These are phyloP conservation scores for Chaetoscypha palmicola DNA, from an alignment of 2,329 filamentous ascomycete species.

Conservation along the genomic window DNA sequence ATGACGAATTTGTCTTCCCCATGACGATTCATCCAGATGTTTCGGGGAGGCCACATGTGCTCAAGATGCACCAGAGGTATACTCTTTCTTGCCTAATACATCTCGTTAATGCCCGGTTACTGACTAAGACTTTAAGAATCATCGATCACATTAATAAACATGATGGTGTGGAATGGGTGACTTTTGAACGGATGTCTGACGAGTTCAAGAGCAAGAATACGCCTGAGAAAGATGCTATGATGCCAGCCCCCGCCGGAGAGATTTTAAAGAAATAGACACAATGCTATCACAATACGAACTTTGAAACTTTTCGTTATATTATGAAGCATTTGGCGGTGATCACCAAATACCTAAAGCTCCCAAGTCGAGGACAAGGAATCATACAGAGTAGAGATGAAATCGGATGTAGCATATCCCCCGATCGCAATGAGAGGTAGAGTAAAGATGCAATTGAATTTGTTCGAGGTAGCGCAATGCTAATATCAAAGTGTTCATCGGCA, in stretches of 20 bases:
- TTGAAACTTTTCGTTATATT: too few species aligned
- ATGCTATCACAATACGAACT: too few species aligned
- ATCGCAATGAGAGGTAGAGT: too few species aligned
- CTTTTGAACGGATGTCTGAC: conserved; percentile 64
- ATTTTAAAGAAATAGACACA: conserved; percentile 42
- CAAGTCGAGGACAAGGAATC: too few species aligned
- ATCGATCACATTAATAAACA: conserved; percentile 63
- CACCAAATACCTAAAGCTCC: too few species aligned
- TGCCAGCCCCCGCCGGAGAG: conserved; percentile 50
- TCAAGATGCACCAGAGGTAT: conserved; percentile 66
- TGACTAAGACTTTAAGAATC: conserved; percentile 63
- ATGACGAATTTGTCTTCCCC: conserved; percentile 70
- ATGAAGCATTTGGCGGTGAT: too few species aligned
- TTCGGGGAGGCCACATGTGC: conserved; percentile 61
- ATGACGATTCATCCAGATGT: conserved; percentile 74
- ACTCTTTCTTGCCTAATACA: conserved; percentile 9
- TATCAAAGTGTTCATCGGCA: too few species aligned
- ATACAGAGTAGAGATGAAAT: too few species aligned
- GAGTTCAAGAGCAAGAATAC: conserved; percentile 63
- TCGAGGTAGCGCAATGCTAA: too few species aligned
- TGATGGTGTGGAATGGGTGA: conserved; percentile 57
- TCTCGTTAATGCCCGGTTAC: conserved; percentile 55
- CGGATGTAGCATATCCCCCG: too few species aligned
- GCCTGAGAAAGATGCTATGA: conserved; percentile 49
- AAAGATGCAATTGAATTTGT: too few species aligned